Conservation (phyloP, 2,329 filamentous ascomycete species). For the Aspergillus melleus region DNA sequence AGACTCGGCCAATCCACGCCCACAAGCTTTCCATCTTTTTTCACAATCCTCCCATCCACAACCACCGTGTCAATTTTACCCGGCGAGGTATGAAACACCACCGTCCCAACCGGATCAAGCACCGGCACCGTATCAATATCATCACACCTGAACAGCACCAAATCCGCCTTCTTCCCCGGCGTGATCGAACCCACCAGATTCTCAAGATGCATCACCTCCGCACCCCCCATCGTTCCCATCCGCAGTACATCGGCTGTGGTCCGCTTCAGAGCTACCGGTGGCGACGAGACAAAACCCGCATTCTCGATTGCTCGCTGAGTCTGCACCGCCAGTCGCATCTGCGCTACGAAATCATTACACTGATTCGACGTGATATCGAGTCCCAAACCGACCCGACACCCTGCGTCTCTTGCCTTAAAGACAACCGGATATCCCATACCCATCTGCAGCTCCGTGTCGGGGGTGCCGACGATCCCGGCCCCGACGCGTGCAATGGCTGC, state of each 20-base stretch:
- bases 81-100: conserved; percentile 7
- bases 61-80: conserved; percentile 8
- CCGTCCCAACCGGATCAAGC: conserved; percentile 1
- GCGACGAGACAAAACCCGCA: not conserved
- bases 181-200: conserved; percentile 1
- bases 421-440: conserved; percentile 9
- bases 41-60: conserved; percentile 6
- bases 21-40: not conserved
- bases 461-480: conserved; percentile 2
- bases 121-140: conserved; percentile 10
- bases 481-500: not conserved
- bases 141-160: conserved; percentile 7
- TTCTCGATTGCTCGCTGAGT: conserved; percentile 1
- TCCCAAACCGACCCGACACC: conserved; percentile 4
- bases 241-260: conserved; percentile 4
- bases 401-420: not conserved
- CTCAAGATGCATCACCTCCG: conserved; percentile 10
- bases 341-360: conserved; percentile 3
- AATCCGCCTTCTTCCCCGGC: conserved; percentile 6
- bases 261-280: not conserved
- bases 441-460: conserved; percentile 10
- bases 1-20: too few species aligned
- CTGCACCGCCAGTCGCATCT: conserved; percentile 7
- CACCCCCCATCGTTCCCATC: conserved; percentile 3
- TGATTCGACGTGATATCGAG: conserved; percentile 10